Percentiles rank a stretch among this genome's conserved stretches.
Evolutionary conservation across 1,284 basidiomycete species (phyloP).

Genomic region (Apiotrichum domesticum): DNA sequence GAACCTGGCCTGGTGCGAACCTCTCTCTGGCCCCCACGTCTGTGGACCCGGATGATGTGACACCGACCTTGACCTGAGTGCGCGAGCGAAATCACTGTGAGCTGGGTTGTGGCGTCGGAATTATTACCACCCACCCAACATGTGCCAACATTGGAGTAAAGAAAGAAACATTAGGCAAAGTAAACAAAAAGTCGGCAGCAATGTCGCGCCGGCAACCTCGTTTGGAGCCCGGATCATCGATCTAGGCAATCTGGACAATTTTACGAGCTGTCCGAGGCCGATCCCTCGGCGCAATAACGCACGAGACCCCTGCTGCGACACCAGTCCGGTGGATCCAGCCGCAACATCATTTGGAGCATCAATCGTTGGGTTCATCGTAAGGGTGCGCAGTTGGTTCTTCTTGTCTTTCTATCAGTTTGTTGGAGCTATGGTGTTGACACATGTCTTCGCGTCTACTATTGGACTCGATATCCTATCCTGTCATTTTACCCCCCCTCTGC

Average conservation of each 20-base stretch:
- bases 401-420: slow-evolving; percentile 1
- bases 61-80: slow-evolving; percentile 11
- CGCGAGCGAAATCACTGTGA: slow-evolving; percentile 18
- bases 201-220: neutral
- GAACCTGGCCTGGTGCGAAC: neutral
- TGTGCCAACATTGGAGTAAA: neutral
- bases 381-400: slow-evolving; percentile 15
- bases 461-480: slow-evolving; percentile 2
- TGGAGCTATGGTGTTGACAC: slow-evolving; percentile 22
- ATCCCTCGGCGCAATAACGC: neutral
- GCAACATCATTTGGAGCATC: neutral
- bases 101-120: slow-evolving; percentile 26
- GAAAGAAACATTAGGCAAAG: neutral
- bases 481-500: slow-evolving; percentile 2
- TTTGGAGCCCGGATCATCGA: slow-evolving; percentile 8
- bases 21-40: slow-evolving; percentile 13
- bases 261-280: neutral
- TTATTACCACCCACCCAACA: neutral
- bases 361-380: slow-evolving; percentile 15
- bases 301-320: neutral
- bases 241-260: slow-evolving; percentile 1
- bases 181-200: too few relatives aligned
- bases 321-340: slow-evolving; percentile 6
- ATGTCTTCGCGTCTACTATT: slow-evolving; percentile 7
- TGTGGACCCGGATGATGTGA: slow-evolving; percentile 11